Evolutionary conservation across 2,329 filamentous ascomycete species (phyloP).

Genomic region (Scytalidium lignicola): DNA sequence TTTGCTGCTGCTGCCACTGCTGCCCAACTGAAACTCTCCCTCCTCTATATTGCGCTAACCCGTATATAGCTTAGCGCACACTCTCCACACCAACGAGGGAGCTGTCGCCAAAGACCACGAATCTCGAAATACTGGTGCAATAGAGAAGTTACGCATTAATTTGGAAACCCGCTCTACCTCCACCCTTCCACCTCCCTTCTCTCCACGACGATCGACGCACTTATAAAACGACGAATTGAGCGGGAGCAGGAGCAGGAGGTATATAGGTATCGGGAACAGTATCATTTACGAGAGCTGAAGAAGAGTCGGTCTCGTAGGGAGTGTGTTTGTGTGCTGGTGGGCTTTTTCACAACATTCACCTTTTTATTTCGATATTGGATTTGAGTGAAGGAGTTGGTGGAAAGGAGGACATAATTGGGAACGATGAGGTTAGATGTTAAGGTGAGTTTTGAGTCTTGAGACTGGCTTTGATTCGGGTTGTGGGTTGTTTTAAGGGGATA

Average conservation of each 20-base stretch:
- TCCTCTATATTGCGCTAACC: neutral
- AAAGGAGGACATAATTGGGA: neutral
- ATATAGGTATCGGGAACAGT: too few relatives aligned
- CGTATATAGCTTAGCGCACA: neutral
- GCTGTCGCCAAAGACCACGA: neutral
- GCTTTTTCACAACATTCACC: too few relatives aligned
- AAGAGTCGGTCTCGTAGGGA: too few relatives aligned
- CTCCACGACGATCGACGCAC: too few relatives aligned
- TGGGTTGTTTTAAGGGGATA: neutral
- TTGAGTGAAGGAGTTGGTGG: too few relatives aligned
- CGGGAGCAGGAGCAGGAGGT: too few relatives aligned
- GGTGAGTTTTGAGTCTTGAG: constrained; percentile 29
- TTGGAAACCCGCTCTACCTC: neutral
- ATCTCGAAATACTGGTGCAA: neutral
- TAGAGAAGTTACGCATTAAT: neutral
- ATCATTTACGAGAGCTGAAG: too few relatives aligned
- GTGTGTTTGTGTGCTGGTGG: too few relatives aligned
- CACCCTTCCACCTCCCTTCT: neutral
- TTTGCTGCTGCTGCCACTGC: too few relatives aligned
- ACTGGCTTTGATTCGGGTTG: neutral
- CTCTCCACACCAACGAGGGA: neutral
- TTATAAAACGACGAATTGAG: too few relatives aligned
- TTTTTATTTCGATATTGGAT: too few relatives aligned
- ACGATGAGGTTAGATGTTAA: constrained; percentile 52
- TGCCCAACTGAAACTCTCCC: neutral